A percentile compares a stretch with the other conserved stretches of the same genome.
Conservation (phyloP, 129 eudicot genomes). For the Chrysanthemum lavandulifolium region DNA sequence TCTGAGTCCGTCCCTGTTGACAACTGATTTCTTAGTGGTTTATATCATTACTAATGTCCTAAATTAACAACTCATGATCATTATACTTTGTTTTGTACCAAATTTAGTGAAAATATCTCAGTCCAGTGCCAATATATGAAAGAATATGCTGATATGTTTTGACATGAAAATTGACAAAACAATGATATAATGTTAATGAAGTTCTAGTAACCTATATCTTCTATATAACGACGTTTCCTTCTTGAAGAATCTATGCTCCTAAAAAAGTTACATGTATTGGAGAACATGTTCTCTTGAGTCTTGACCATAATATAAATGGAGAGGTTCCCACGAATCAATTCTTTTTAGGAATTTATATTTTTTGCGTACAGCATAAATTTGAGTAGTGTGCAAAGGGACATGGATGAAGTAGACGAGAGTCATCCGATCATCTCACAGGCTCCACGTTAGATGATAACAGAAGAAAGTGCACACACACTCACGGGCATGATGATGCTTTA, state of each 20-base stretch:
- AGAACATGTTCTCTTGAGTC: conserved; percentile 29
- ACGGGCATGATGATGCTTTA: conserved; percentile 8
- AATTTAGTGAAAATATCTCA: no score
- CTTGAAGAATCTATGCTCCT: conserved; percentile 29
- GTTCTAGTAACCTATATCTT: no score
- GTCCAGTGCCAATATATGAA: no score
- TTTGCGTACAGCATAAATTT: conserved; percentile 11
- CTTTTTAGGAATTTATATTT: not conserved
- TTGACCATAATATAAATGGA: not conserved
- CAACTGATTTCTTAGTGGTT: conserved; percentile 5
- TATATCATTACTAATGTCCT: not conserved
- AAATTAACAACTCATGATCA: not conserved
- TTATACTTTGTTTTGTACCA: no score
- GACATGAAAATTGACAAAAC: no score
- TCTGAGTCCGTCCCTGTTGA: not conserved
- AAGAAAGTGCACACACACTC: conserved; percentile 45
- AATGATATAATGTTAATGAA: no score
- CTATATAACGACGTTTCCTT: not conserved
- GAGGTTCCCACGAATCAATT: not conserved
- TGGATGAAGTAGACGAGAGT: conserved; percentile 50
- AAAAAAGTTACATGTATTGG: conserved; percentile 23
- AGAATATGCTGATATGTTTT: no score
- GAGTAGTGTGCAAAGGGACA: conserved; percentile 22
- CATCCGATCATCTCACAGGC: conserved; percentile 26
- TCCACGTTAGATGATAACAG: conserved; percentile 30